Evolutionary conservation across 2,329 filamentous ascomycete genomes (phyloP), one percentile per base, ranked within the genome.

Genomic region (Trichoderma koningii): DNA sequence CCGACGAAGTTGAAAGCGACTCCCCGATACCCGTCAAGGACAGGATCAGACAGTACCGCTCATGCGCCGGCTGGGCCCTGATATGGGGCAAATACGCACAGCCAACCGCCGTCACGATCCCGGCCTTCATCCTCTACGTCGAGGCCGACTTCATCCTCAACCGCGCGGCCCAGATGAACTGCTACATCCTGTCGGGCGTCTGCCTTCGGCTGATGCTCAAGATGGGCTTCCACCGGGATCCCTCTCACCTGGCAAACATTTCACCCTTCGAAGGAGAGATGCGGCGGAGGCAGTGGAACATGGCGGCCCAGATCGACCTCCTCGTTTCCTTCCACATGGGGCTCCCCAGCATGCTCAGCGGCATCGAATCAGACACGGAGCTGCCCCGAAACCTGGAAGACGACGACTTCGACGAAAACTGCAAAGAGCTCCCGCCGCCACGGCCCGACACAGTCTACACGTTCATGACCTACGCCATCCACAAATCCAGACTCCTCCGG

Each of bases 261-360:
- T 78, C 81, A 2, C 74, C 81, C 0, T 85, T 82, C 63, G 78
- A 84, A 56, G 82, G 81, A 6, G 83, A 86, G 74, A 84, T 85
- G 80, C 77, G 82, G 14, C 77, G 82, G 38, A 77, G 83, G 15
- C 73, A 82, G 69, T 86, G 84, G 84, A 80, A 82, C 68, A 77
- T 85, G 67, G 79, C 81, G 3, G 73, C 79, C 28, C 85, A 88
- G 71, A 80, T 89, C 53, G 89, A 91, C 71, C 74, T 87, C 3
- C 74, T 90, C 4, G 85, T 88, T 28, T 85, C 86, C 1, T 89
- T 89, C 71, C 87, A 90, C 71, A 81, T 89, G 66, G 88, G 88
- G 2, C 77, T 91, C 62, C 89, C 89, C 2, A 83, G 83, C 70
- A 88, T 90, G 85, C 80, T 89, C 51, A 81, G 86, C 64, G 79